phyloP scores from a whole-genome alignment of 192 early-diverging fungal species.

The Spizellomyces sp. region DNA sequence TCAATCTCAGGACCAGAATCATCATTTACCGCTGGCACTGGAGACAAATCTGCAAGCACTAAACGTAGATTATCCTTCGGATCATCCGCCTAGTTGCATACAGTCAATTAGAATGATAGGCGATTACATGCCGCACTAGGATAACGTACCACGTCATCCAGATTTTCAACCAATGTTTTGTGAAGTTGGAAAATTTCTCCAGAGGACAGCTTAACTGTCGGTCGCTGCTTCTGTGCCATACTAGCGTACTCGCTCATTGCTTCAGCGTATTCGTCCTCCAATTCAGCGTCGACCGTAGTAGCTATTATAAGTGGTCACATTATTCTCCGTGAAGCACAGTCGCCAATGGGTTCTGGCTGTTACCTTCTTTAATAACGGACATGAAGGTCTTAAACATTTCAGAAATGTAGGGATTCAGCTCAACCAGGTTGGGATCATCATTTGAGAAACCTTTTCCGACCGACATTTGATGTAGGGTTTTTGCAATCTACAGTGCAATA shows the following conservation, averaged over 20 bases:
- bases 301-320: constrained; percentile 46
- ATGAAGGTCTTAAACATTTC: constrained; percentile 78
- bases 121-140: background rate
- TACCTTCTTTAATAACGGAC: constrained; percentile 82
- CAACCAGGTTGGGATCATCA: constrained; percentile 61
- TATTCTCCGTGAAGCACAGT: background rate
- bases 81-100: constrained; percentile 7
- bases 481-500: background rate
- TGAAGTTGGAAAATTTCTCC: constrained; percentile 93
- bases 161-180: constrained; percentile 73
- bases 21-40: constrained; percentile 29
- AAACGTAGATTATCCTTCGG: constrained; percentile 47
- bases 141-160: constrained; percentile 64
- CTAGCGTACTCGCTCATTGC: constrained; percentile 88
- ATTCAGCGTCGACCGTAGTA: constrained; percentile 67
- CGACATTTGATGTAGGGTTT: constrained; percentile 79
- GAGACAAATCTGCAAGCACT: constrained; percentile 49
- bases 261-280: constrained; percentile 87
- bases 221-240: constrained; percentile 70
- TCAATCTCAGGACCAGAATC: constrained; percentile 57
- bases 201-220: constrained; percentile 86
- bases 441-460: constrained; percentile 71
- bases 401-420: constrained; percentile 81
- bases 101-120: background rate
- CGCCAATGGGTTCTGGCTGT: background rate